Percentiles rank a stretch among this genome's conserved stretches.
These are phyloP conservation scores for Beauveria varroae DNA, from an alignment of 2,329 filamentous ascomycete genomes.

Conservation along the genomic window DNA sequence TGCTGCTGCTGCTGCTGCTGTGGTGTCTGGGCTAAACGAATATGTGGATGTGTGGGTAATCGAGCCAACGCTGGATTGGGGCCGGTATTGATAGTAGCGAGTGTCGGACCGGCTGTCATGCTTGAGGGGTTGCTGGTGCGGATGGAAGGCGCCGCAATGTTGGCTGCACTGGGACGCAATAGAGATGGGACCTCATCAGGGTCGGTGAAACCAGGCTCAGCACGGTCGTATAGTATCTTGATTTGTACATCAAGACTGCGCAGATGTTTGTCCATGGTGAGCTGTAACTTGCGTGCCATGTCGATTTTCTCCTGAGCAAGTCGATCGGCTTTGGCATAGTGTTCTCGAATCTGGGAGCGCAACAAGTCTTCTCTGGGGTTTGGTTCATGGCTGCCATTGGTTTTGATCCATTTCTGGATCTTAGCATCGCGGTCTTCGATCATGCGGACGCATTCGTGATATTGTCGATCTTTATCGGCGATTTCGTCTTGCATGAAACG, in stretches of 20 bases:
- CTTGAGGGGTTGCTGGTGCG: slow-evolving; percentile 37
- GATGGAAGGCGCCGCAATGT: slow-evolving; percentile 34
- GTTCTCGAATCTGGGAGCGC: slow-evolving; percentile 57
- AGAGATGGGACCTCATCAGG: slow-evolving; percentile 57
- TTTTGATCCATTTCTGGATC: slow-evolving; percentile 75
- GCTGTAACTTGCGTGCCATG: slow-evolving; percentile 56
- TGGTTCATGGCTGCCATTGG: slow-evolving; percentile 62
- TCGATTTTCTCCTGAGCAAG: slow-evolving; percentile 69
- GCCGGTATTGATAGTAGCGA: slow-evolving; percentile 21
- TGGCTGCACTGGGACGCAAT: slow-evolving; percentile 50
- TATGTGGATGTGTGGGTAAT: slow-evolving; percentile 35
- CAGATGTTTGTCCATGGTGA: slow-evolving; percentile 54
- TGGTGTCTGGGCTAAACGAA: slow-evolving; percentile 43
- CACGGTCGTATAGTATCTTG: slow-evolving; percentile 53
- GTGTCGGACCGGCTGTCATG: slow-evolving; percentile 17
- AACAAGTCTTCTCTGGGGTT: slow-evolving; percentile 71
- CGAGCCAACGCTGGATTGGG: slow-evolving; percentile 36
- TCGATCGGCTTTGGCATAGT: slow-evolving; percentile 60
- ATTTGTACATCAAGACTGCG: slow-evolving; percentile 56
- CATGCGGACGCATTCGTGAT: slow-evolving; percentile 58
- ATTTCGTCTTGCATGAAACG: slow-evolving; percentile 80
- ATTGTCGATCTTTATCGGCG: slow-evolving; percentile 67
- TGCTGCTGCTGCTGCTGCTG: slow-evolving; percentile 28
- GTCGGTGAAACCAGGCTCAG: slow-evolving; percentile 54
- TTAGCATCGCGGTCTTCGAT: slow-evolving; percentile 66